Percentiles rank a stretch among this genome's conserved stretches.
These are phyloP conservation scores for Kalanchoe fedtschenkoi DNA, from an alignment of 164 flowering plant genomes.

Conservation along the genomic window DNA sequence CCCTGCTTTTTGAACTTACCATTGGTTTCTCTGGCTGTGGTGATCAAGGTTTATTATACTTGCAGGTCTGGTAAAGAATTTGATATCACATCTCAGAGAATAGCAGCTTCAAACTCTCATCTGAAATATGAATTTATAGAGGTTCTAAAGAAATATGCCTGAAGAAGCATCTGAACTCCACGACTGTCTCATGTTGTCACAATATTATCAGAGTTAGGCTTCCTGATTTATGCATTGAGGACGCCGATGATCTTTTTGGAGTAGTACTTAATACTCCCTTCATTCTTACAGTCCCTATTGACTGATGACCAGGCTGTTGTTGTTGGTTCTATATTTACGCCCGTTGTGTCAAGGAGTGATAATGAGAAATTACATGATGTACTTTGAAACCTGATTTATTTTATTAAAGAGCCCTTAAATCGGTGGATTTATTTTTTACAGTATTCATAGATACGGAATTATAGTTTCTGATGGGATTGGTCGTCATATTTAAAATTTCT, in stretches of 20 bases:
- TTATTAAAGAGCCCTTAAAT: no score
- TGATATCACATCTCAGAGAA: slow-evolving; percentile 63
- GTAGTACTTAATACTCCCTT: neutral
- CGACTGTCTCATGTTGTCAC: neutral
- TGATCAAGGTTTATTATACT: neutral
- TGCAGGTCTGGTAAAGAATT: slow-evolving; percentile 73
- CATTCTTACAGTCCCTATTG: neutral
- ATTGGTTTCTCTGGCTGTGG: neutral
- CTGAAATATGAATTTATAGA: slow-evolving; percentile 62
- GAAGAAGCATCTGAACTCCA: slow-evolving; percentile 10
- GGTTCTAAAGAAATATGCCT: slow-evolving; percentile 37
- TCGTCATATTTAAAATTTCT: no score
- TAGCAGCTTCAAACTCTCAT: slow-evolving; percentile 78
- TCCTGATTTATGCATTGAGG: neutral
- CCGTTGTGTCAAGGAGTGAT: no score
- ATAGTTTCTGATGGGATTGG: no score
- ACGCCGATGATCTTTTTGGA: neutral
- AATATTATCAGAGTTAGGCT: neutral
- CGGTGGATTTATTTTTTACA: no score
- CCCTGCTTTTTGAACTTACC: neutral
- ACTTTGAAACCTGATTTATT: no score
- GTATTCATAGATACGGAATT: no score
- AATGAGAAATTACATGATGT: no score
- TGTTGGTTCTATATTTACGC: no score
- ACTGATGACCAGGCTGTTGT: no score